Percentiles rank a stretch among this genome's conserved stretches.
phyloP scores from a whole-genome alignment of 805 yeast genomes.

The Lachancea thermotolerans region DNA sequence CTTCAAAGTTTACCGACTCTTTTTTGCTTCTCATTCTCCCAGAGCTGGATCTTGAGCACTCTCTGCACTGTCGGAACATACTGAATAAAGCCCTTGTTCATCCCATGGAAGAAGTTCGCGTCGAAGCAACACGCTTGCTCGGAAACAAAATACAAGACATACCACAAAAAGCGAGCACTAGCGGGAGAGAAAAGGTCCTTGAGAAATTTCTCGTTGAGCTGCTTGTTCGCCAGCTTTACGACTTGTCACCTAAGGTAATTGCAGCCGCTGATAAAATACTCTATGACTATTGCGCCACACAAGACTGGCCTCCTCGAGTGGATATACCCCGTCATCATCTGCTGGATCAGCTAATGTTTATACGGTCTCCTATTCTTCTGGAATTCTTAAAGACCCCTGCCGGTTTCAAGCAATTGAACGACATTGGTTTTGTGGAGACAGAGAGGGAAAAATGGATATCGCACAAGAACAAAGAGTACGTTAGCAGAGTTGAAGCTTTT shows the following conservation, averaged over 20 bases:
- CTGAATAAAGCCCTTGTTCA: constrained; percentile 58
- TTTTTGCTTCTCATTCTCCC: constrained; percentile 51
- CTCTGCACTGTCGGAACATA: constrained; percentile 62
- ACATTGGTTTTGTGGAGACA: constrained; percentile 50
- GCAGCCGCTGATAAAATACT: constrained; percentile 49
- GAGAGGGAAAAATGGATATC: constrained; percentile 67
- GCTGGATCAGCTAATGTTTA: constrained; percentile 40
- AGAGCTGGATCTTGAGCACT: constrained; percentile 51
- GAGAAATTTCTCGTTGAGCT: constrained; percentile 33
- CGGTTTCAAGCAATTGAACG: constrained; percentile 64
- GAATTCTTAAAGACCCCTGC: constrained; percentile 55
- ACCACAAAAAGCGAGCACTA: not conserved
- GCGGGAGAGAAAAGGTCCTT: constrained; percentile 2
- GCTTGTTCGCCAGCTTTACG: constrained; percentile 65
- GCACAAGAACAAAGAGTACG: constrained; percentile 41
- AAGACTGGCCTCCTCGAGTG: constrained; percentile 29
- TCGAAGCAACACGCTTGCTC: constrained; percentile 51
- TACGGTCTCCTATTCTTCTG: constrained; percentile 51
- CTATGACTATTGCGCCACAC: constrained; percentile 44
- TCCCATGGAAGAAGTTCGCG: constrained; percentile 44
- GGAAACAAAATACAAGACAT: constrained; percentile 23
- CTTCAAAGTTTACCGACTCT: constrained; percentile 45
- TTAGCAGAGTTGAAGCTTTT: constrained; percentile 40
- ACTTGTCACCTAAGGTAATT: constrained; percentile 50
- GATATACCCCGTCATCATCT: constrained; percentile 22